A percentile compares a stretch with the other conserved stretches of the same genome.
Conservation (phyloP, 2,329 filamentous ascomycete genomes). For the Colletotrichum theobromicola region DNA sequence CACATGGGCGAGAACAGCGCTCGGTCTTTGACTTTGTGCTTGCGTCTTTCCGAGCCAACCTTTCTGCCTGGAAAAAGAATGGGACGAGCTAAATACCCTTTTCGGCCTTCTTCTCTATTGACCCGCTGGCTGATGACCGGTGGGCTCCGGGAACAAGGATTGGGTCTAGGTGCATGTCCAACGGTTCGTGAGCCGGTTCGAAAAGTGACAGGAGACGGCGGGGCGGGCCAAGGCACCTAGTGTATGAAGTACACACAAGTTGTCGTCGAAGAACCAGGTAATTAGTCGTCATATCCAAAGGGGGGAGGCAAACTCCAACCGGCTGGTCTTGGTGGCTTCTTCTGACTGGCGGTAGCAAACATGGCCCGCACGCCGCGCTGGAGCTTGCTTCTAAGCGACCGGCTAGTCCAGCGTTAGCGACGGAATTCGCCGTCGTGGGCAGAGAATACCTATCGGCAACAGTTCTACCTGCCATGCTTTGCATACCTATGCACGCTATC, state of each 20-base stretch:
- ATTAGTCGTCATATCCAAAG: background rate
- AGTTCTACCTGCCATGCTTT: background rate
- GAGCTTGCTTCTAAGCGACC: constrained; percentile 6
- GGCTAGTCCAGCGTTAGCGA: background rate
- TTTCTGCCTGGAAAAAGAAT: background rate
- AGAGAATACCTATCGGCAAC: background rate
- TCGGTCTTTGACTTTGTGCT: background rate
- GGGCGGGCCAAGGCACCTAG: background rate
- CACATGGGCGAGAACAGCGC: background rate
- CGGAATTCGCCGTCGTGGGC: constrained; percentile 1
- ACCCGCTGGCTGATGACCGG: background rate
- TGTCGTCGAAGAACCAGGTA: background rate
- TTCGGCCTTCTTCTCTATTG: background rate
- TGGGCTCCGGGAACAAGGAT: background rate
- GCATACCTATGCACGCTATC: background rate
- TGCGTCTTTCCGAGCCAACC: background rate
- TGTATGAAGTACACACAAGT: background rate
- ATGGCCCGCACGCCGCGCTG: background rate
- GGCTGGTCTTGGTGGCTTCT: background rate
- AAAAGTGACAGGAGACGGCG: constrained; percentile 14
- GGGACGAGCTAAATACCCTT: constrained; percentile 3
- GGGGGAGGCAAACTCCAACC: background rate
- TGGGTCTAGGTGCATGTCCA: background rate
- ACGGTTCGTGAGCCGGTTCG: constrained; percentile 20
- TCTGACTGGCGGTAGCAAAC: background rate